Evolutionary conservation across 352 stramenopile species (phyloP), one percentile per base, ranked within the genome.

Genomic region (Globisporangium heterothallicum): DNA sequence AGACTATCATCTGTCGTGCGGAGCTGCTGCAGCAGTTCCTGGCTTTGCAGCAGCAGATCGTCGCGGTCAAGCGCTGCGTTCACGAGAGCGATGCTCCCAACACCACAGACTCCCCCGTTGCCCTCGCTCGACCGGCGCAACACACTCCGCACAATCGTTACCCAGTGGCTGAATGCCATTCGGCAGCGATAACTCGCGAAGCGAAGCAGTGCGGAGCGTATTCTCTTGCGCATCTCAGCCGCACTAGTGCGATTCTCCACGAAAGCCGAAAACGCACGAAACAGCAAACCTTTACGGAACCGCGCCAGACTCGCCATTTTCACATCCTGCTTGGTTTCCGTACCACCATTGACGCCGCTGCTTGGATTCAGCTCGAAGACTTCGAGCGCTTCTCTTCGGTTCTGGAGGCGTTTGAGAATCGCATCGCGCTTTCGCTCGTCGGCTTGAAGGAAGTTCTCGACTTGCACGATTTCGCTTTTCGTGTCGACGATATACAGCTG

Each of bases 401-500:
- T 58, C 9, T 74, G 53, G 12, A 90, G 48, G 13, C 69, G 66
- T 3, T 46, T 47, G 18, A 58, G 25, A 16, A 89, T 38, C 8
- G 45, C 59, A 2, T 63, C 62, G 1, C 66, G 64, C 0, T 59
- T 67, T 18, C 73, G 83, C 12, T 68, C 58, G 40, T 90, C 81
- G n/a, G 59, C 73, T 10, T 68, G 67, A n/a, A 89, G 47, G 32
- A 84, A 83, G 38, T 88, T 86, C 41, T 93, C 78, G 4, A 84
- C 70, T 47, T 76, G 68, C 5, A 88, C 59, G 24, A 86, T 80
- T 30, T 91, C 79, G 8, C 71, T 54, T 42, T 93, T 93, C 4
- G 76, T 73, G 35, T 93, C 78, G 2, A 84, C 48, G 41, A 93
- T 93, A 53, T 91, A 93, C n/a, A 89, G 65, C 51, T 88, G 74